Base-by-base conservation (phyloP, 768 basidiomycete species). In the Russula brevipes region DNA sequence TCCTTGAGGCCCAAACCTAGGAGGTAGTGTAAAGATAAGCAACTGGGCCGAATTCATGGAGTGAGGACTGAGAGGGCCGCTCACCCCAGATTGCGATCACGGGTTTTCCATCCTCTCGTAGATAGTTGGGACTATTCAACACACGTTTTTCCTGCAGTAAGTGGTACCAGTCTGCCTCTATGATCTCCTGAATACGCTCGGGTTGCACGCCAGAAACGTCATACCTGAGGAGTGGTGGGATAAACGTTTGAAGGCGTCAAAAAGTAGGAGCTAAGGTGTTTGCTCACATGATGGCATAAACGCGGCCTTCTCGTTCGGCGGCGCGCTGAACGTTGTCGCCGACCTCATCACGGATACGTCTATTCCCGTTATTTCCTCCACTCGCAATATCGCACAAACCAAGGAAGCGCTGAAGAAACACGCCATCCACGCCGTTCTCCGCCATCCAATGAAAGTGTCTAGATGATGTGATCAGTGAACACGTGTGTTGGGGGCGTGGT, bases 361-460 rank as follows among this genome's bases (percentile, higher is more conserved):
- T 76, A 19, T 89, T 81, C 3, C 82, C 87, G n/a, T 80, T 74
- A 58, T 81, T 82, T 0, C 76, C 76, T 11, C 63, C 66, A 8
- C 80, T 77, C 39, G 83, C 74, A 42, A 80, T 47, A 69, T 90
- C 88, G 46, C 83, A 85, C 69, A 89, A 81, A 2, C 83, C 80
- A 1, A 81, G 81, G 70, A 91, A 92, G 3, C 91, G 84, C 72
- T 93, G 91, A 19, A 93, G 71, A 71, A 93, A 91, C 2, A 82
- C 89, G 12, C 91, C 91, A 64, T 92, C 88, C 44, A 94, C 82
- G 50, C 85, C 85, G 66, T 89, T 85, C 66, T 83, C 76, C 5
- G 89, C 88, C 91, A 94, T 93, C 90, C 88, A 90, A 67, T 82
- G 80, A 71, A 89, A 89, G 71, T 91, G 89, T 42, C 85, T 65